Evolutionary conservation across 257 asterid species (phyloP).

Genomic region (Solanum microdontum): DNA sequence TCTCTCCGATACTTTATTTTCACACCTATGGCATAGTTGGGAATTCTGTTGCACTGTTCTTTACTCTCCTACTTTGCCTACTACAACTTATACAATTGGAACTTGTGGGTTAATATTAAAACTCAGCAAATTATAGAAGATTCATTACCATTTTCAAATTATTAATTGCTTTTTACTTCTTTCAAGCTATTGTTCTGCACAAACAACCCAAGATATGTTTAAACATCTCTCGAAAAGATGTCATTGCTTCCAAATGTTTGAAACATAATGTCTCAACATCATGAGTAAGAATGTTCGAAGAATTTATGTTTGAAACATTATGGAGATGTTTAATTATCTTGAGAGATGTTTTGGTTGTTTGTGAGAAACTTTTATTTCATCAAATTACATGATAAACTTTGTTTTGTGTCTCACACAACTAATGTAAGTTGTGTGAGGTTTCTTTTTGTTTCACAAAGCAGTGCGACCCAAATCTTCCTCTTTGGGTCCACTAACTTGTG

Average conservation of each 20-base stretch:
- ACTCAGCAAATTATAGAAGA: background rate
- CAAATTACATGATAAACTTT: background rate
- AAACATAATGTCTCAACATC: background rate
- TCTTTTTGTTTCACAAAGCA: background rate
- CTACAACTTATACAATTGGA: background rate
- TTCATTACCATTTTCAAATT: background rate
- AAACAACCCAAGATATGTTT: background rate
- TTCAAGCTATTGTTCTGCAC: background rate
- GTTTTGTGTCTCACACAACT: background rate
- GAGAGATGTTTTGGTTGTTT: background rate
- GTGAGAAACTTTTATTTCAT: background rate
- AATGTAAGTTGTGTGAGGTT: background rate
- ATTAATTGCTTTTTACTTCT: background rate
- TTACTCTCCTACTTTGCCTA: background rate
- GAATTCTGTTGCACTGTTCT: background rate
- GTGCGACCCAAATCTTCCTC: background rate
- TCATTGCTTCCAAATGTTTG: background rate
- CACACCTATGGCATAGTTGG: background rate
- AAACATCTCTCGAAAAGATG: background rate
- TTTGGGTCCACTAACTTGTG: background rate
- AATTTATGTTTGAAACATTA: background rate
- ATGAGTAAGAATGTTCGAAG: background rate
- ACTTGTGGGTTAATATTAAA: background rate
- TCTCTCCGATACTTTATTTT: background rate
- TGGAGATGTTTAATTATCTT: background rate